phyloP scores from a whole-genome alignment of 331 rosid species.

The Spiraea crenata region DNA sequence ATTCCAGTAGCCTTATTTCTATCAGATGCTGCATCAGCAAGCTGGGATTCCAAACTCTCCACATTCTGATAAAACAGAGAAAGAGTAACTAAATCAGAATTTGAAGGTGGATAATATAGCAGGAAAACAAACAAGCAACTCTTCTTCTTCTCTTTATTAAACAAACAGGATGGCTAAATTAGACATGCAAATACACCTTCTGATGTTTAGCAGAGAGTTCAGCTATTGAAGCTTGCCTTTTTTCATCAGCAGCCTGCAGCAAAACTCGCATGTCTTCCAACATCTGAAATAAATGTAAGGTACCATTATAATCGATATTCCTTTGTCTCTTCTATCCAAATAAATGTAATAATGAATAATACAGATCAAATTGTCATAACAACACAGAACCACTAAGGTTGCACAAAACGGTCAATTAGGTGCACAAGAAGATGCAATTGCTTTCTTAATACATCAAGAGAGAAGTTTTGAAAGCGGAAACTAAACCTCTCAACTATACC shows the following conservation, averaged over 20 bases:
- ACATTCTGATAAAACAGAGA: conserved; percentile 55
- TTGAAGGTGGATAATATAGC: neutral
- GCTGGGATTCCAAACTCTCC: conserved; percentile 91
- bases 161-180: conserved; percentile 1
- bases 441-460: conserved; percentile 11
- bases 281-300: conserved; percentile 51
- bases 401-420: neutral
- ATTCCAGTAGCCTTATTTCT: conserved; percentile 85
- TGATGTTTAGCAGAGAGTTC: conserved; percentile 92
- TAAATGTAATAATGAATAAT: neutral
- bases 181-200: conserved; percentile 49
- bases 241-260: conserved; percentile 89
- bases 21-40: conserved; percentile 84
- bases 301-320: neutral
- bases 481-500: conserved; percentile 39
- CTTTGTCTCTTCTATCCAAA: neutral
- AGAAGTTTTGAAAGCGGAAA: conserved; percentile 9
- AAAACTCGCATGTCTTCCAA: conserved; percentile 74
- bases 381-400: too few species aligned
- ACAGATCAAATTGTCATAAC: neutral
- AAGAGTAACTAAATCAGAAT: conserved; percentile 24
- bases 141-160: neutral
- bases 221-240: conserved; percentile 76
- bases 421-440: conserved; percentile 5
- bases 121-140: conserved; percentile 10